Evolutionary conservation across 2,329 filamentous ascomycete genomes (phyloP).

Genomic region (Xylaria sp.): DNA sequence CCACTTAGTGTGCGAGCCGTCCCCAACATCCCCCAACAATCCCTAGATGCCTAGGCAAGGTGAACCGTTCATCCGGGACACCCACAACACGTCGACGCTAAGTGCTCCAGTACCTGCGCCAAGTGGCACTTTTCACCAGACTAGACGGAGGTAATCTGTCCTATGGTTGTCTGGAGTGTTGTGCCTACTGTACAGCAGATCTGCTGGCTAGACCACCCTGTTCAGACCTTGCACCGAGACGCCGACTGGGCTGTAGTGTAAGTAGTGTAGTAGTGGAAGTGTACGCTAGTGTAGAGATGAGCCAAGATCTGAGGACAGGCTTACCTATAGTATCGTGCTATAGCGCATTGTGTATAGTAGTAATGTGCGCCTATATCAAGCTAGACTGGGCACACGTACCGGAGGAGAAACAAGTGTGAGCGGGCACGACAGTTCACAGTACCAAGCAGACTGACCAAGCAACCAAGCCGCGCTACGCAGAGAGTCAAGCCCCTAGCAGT

Average conservation of each 20-base stretch:
- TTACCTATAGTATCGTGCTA: too few relatives aligned
- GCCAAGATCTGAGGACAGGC: not conserved
- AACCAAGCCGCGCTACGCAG: not conserved
- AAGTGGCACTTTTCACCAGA: not conserved
- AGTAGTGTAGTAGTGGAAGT: too few relatives aligned
- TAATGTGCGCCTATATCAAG: not conserved
- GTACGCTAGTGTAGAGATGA: not conserved
- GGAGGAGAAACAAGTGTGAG: not conserved
- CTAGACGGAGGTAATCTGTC: not conserved
- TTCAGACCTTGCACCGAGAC: not conserved
- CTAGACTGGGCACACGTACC: not conserved
- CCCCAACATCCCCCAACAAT: not conserved
- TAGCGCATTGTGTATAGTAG: too few relatives aligned
- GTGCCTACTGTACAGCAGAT: not conserved
- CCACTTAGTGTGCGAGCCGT: not conserved
- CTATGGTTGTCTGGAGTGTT: not conserved
- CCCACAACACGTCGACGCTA: not conserved
- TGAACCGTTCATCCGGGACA: constrained; percentile 15
- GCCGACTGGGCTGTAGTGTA: too few relatives aligned
- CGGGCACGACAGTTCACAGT: not conserved
- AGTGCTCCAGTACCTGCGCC: not conserved
- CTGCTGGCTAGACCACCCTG: not conserved
- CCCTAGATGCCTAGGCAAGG: too few relatives aligned
- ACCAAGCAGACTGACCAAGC: not conserved
- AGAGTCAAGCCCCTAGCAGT: not conserved